Evolutionary conservation across 192 early-diverging fungal genomes (phyloP).

Genomic region (Coemansia sp.): DNA sequence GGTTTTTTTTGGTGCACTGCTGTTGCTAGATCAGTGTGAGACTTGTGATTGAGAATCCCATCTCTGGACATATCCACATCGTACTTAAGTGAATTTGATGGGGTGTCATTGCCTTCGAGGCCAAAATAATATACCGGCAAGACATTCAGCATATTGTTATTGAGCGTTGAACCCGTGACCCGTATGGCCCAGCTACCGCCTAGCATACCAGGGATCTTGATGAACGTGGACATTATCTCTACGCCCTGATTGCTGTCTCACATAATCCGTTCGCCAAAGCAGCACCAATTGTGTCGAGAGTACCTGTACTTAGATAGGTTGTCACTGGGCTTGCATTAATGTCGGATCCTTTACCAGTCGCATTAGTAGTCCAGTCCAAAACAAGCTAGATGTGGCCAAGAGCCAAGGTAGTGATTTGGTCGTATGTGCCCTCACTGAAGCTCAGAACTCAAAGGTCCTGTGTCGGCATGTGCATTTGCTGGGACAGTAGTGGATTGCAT

Average conservation of each 20-base stretch:
- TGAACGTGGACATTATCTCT: slow-evolving; percentile 31
- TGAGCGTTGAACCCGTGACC: slow-evolving; percentile 65
- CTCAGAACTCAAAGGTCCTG: too few relatives aligned
- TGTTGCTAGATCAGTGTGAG: too few relatives aligned
- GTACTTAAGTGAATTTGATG: slow-evolving; percentile 50
- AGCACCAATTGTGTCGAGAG: slow-evolving; percentile 58
- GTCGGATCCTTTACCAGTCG: slow-evolving; percentile 69
- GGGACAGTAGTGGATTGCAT: too few relatives aligned
- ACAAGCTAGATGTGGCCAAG: too few relatives aligned
- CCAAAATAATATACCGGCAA: slow-evolving; percentile 78
- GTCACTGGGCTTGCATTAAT: slow-evolving; percentile 80
- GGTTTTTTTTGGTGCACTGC: too few relatives aligned
- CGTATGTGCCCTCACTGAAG: too few relatives aligned
- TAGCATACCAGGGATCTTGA: slow-evolving; percentile 57
- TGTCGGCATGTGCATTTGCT: too few relatives aligned
- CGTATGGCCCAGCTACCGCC: slow-evolving; percentile 56
- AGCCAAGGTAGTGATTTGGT: too few relatives aligned
- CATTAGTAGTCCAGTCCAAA: slow-evolving; percentile 26
- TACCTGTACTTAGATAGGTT: too few relatives aligned
- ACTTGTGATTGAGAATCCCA: slow-evolving; percentile 53
- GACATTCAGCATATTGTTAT: slow-evolving; percentile 46
- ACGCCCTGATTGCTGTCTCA: slow-evolving; percentile 36
- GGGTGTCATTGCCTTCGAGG: slow-evolving; percentile 69
- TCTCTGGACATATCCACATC: slow-evolving; percentile 56
- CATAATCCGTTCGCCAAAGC: slow-evolving; percentile 69